Base-by-base conservation (phyloP, 768 basidiomycete species). In the Dendrothele bispora region DNA sequence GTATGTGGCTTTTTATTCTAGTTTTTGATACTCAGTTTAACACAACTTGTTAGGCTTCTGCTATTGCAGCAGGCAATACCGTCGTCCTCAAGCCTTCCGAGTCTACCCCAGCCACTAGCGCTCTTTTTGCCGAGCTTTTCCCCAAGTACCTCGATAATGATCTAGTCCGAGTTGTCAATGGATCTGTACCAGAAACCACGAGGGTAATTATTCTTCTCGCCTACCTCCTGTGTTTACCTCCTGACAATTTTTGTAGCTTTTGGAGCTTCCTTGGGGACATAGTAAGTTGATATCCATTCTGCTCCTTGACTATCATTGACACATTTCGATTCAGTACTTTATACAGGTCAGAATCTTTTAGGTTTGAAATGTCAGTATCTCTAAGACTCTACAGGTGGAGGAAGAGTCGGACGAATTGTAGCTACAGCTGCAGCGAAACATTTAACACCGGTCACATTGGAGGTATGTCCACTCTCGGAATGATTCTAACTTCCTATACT, bases 51-150 rank as follows among this genome's bases (percentile, higher is more conserved):
- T 52, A 73, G 69, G 32, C 20, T 32, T 66, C 68, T 7, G 91
- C 91, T 1, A 78, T 95, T 32, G 84, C 90, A 0, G 88, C 90
- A 2, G 92, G 92, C 5, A 84, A 84, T 55, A 72, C 86, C 0
- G 80, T 78, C 3, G 65, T 86, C 4, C 38, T 92, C 43, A 94
- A 94, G 61, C 88, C 88, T 1, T 86, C 91, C 1, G 92, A 94
- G 58, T 65, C 79, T 3, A 68, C 79, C 0, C 79, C 84, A 0
- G 74, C 77, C 2, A 67, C 72, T 3, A 79, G 78, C 35, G 55
- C 74, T 8, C 73, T 92, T 10, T 59, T 91, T 14, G 75, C 83
- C 0, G 83, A 89, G 55, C 76, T 92, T 6, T 32, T 90, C 5
- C 82, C 82, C 2, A 81, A 87, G 58, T 94, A 95, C 57, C 55